Conservation (phyloP, 257 asterid genomes). For the Gardenia jasminoides region DNA sequence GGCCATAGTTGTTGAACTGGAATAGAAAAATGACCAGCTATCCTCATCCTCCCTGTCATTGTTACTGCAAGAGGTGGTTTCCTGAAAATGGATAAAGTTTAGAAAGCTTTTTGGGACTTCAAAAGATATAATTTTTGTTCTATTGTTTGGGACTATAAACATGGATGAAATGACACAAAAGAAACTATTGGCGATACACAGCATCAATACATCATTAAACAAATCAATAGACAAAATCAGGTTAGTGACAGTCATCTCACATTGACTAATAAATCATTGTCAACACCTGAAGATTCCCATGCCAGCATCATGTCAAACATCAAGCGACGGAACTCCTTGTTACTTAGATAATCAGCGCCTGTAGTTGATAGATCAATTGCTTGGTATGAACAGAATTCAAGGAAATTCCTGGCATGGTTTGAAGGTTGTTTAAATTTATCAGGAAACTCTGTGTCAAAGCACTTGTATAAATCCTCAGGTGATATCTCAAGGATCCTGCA, state of each 20-base stretch:
- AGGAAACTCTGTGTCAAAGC: conserved; percentile 57
- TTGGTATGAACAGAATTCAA: conserved; percentile 74
- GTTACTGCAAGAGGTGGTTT: conserved; percentile 36
- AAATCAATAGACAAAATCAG: not conserved
- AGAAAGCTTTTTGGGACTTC: too few species aligned
- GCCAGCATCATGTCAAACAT: conserved; percentile 94
- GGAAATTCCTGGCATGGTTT: conserved; percentile 64
- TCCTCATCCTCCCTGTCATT: conserved; percentile 71
- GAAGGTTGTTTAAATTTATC: conserved; percentile 52
- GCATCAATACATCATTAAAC: not conserved
- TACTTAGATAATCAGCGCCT: conserved; percentile 59
- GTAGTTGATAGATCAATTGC: conserved; percentile 47
- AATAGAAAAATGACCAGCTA: conserved; percentile 76
- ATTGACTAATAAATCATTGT: conserved; percentile 35
- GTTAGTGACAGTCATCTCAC: conserved; percentile 37
- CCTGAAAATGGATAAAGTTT: conserved; percentile 39
- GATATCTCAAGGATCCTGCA: conserved; percentile 64
- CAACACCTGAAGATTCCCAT: conserved; percentile 77
- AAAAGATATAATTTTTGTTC: not conserved
- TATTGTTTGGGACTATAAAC: not conserved
- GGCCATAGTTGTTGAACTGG: conserved; percentile 80
- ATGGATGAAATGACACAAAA: not conserved
- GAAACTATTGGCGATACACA: not conserved
- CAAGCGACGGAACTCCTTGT: conserved; percentile 66
- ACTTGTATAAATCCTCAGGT: conserved; percentile 48